Evolutionary conservation across 495 filamentous ascomycete genomes (phyloP).

Genomic region (Daldinia caldariorum): DNA sequence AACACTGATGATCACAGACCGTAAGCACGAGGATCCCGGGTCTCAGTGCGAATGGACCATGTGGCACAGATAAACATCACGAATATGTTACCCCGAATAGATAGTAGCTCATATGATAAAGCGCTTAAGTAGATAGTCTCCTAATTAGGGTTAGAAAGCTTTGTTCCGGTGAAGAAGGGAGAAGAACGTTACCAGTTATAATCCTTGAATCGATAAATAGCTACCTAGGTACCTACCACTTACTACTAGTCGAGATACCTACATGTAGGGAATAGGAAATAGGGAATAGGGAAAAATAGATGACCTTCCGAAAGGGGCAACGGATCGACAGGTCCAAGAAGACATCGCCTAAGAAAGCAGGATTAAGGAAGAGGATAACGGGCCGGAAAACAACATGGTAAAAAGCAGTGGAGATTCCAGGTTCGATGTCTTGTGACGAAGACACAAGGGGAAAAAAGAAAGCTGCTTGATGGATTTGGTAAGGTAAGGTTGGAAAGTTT

Average conservation of each 20-base stretch:
- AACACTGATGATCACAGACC: conserved; percentile 41
- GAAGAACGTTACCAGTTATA: conserved; percentile 36
- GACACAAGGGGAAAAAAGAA: conserved; percentile 19
- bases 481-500: conserved; percentile 16
- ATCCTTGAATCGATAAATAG: not conserved
- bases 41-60: conserved; percentile 27
- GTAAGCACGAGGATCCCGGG: conserved; percentile 35
- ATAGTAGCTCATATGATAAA: conserved; percentile 38
- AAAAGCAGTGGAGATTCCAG: conserved; percentile 27
- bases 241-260: no score
- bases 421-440: conserved; percentile 37
- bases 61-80: conserved; percentile 27
- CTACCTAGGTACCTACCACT: no score
- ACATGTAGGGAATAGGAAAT: no score
- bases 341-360: conserved; percentile 22
- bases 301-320: conserved; percentile 42
- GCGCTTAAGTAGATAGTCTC: conserved; percentile 2
- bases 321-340: conserved; percentile 21
- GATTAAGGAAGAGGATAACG: conserved; percentile 28
- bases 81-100: conserved; percentile 20
- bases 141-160: conserved; percentile 16
- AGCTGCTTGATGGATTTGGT: not conserved
- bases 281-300: no score
- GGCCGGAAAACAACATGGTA: conserved; percentile 29
- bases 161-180: conserved; percentile 7